Conservation (phyloP, 164 flowering plant species). For the Chimonanthus salicifolius region DNA sequence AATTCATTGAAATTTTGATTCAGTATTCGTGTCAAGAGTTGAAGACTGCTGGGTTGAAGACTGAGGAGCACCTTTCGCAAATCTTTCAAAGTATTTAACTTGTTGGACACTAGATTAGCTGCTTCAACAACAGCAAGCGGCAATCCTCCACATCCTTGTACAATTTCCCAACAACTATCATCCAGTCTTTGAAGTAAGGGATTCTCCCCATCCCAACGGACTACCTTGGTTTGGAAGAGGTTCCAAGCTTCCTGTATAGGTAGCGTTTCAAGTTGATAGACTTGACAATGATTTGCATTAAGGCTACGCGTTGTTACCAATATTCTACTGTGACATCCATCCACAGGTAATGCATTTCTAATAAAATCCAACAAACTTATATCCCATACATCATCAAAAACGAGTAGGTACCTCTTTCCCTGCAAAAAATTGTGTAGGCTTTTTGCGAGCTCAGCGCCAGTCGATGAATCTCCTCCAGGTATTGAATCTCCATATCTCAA, state of each 20-base stretch:
- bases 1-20: slow-evolving; percentile 7
- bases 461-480: slow-evolving; percentile 9
- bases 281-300: neutral
- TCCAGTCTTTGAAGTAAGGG: neutral
- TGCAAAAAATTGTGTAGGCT: neutral
- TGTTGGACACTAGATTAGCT: slow-evolving; percentile 15
- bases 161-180: slow-evolving; percentile 3
- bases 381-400: slow-evolving; percentile 40
- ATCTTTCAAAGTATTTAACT: neutral
- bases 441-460: slow-evolving; percentile 20
- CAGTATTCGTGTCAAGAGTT: neutral
- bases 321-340: slow-evolving; percentile 19
- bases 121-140: slow-evolving; percentile 19
- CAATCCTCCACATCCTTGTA: slow-evolving; percentile 15
- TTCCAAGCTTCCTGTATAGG: slow-evolving; percentile 23
- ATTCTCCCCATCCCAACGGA: neutral
- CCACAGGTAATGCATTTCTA: slow-evolving; percentile 24
- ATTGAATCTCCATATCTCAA: neutral
- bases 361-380: slow-evolving; percentile 19
- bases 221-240: slow-evolving; percentile 23
- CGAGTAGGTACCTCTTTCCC: slow-evolving; percentile 15
- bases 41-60: slow-evolving; percentile 6
- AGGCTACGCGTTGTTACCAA: slow-evolving; percentile 29
- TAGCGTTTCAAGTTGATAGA: neutral
- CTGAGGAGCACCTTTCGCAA: slow-evolving; percentile 11